phyloP scores from a whole-genome alignment of 805 yeast species.

The Lachancea meyersii region DNA sequence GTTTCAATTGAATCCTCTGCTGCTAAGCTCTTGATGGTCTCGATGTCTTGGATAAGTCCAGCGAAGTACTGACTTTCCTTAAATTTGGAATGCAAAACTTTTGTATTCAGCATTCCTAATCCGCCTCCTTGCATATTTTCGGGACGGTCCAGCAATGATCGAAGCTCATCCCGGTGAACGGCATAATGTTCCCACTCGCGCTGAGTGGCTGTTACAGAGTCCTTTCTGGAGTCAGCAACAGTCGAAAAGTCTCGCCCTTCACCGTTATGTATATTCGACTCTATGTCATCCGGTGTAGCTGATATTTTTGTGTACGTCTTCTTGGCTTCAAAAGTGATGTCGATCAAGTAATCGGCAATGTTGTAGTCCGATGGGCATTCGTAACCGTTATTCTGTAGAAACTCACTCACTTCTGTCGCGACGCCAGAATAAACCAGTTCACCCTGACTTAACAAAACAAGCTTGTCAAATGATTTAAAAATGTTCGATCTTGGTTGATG shows the following conservation, averaged over 20 bases:
- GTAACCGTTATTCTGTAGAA: conserved; percentile 69
- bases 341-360: conserved; percentile 89
- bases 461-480: conserved; percentile 81
- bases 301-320: conserved; percentile 10
- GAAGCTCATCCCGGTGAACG: conserved; percentile 66
- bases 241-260: conserved; percentile 26
- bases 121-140: conserved; percentile 10
- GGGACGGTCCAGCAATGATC: conserved; percentile 20
- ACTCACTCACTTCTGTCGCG: conserved; percentile 67
- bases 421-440: conserved; percentile 82
- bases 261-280: conserved; percentile 24
- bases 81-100: conserved; percentile 28
- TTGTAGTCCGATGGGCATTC: conserved; percentile 85
- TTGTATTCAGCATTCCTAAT: conserved; percentile 17
- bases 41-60: conserved; percentile 31
- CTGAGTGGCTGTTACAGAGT: conserved; percentile 46
- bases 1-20: conserved; percentile 8
- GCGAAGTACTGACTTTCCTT: conserved; percentile 31
- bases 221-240: conserved; percentile 15
- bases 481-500: conserved; percentile 97
- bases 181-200: conserved; percentile 86
- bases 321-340: conserved; percentile 63
- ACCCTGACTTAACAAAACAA: conserved; percentile 78
- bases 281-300: conserved; percentile 19
- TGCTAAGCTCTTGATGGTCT: conserved; percentile 17